Evolutionary conservation across 805 yeast species (phyloP), one percentile per base, ranked within the genome.

Genomic region (Candida ipomoeae): DNA sequence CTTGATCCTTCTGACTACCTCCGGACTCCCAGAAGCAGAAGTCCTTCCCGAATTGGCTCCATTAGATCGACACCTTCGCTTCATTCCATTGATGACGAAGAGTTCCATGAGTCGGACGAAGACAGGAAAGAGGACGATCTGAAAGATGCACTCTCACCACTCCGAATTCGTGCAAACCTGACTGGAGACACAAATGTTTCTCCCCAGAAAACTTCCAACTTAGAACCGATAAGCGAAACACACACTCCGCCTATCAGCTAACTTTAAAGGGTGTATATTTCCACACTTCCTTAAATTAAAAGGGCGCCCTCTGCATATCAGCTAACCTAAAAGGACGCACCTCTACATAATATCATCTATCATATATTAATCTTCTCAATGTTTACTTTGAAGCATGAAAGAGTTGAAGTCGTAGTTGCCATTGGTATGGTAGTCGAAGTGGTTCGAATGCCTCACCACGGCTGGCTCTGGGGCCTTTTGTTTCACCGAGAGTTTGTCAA

Each of bases 361-460:
- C n/a, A 18, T 35, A n/a, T 18, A 17, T 32, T 38, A 6, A 34
- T 8, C 8, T 32, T 10, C 18, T 33, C 35, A 44, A 26, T 44
- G 21, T 14, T 35, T 44, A 23, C 23, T 44, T 26, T 62, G 71
- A 41, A 63, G 63, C 67, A 71, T 71, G 48, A 67, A 72, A 3
- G 72, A 63, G 46, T 64, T 61, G 47, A 72, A 71, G 56, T 72
- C 74, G 49, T 71, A 72, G 39, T 59, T 62, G n/a, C 59, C 67
- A 40, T 52, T 54, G 0, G 56, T 47, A 5, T 67, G 52, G 50
- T 72, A 72, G 52, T 72, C 76, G 51, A 69, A 72, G 53, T 70
- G 70, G 48, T 61, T 60, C 6, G 39, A 23, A 13, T 26, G 46
- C 26, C 40, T 35, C 15, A 23, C 17, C 17, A 17, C 5, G 14